Percentiles rank a stretch among this genome's conserved stretches.
Conservation (phyloP, 495 filamentous ascomycete genomes). For the Umbilicaria muhlenbergii region DNA sequence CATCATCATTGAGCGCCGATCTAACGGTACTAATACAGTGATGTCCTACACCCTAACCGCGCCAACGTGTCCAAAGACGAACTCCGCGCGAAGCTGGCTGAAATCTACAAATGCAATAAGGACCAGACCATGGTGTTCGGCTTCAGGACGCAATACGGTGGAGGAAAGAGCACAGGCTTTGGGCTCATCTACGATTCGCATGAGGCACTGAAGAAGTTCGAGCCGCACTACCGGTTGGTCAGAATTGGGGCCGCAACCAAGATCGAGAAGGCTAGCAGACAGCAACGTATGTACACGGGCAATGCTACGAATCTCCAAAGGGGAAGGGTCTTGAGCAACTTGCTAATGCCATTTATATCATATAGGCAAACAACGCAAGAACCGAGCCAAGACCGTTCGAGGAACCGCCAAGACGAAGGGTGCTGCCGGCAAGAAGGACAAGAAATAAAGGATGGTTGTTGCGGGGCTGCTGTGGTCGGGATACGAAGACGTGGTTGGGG, state of each 20-base stretch:
- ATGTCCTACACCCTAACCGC: conserved; percentile 97
- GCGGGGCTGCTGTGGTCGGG: conserved; percentile 8
- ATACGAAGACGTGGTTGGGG: neutral
- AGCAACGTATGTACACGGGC: conserved; percentile 78
- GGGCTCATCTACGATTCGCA: conserved; percentile 94
- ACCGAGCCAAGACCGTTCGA: conserved; percentile 94
- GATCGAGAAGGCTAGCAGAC: conserved; percentile 90
- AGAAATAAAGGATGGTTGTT: conserved; percentile 19
- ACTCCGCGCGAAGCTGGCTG: conserved; percentile 84
- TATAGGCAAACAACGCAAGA: conserved; percentile 99
- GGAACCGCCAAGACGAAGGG: conserved; percentile 87
- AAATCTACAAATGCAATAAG: conserved; percentile 95
- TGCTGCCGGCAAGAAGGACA: conserved; percentile 66
- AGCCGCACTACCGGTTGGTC: conserved; percentile 93
- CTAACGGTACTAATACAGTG: conserved; percentile 35
- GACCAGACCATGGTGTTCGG: conserved; percentile 95
- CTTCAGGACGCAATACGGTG: conserved; percentile 96
- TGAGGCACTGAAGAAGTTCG: conserved; percentile 99
- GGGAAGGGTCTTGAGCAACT: neutral
- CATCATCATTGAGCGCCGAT: too few species aligned
- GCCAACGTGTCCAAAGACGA: conserved; percentile 98
- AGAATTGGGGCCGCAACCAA: conserved; percentile 79
- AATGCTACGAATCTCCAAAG: neutral
- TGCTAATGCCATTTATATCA: neutral
- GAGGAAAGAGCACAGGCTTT: conserved; percentile 98